Base-by-base conservation (phyloP, 2,329 filamentous ascomycete species). In the Cladosporium halotolerans region DNA sequence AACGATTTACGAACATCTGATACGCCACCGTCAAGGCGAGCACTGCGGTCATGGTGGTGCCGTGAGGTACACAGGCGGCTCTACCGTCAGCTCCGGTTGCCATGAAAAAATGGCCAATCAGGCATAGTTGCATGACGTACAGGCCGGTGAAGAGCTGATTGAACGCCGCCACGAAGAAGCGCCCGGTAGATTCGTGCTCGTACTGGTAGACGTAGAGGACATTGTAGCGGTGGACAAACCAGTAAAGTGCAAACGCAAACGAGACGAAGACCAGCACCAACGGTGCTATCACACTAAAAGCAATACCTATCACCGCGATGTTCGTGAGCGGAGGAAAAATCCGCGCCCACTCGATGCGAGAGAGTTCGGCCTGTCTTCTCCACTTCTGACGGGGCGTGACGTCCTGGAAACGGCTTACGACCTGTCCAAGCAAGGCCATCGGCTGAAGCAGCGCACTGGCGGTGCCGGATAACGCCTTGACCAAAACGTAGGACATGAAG, bases 281-380 rank as follows among this genome's bases (percentile, higher is more conserved):
- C 0, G 93, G 93, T 0, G 93, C 84, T 39, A 97, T 85, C 53
- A 97, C 81, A 38, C 84, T 88, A 71, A 97, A 99, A 38, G 97
- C 85, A 70, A 69, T 72, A 74, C 79, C 90, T 61, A 99, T 97
- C 59, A 89, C 95, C 41, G 90, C 93, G 62, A 97, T 88, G 66
- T 95, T 96, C 53, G 93, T 96, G 70, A 97, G 97, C 0, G 96
- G 84, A 0, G 93, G 93, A 70, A 97, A 99, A 74, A 95, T 92
- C 0, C 84, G 85, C 9, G 23, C 23, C 23, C 23, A 23, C 93
- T 93, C 93, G 93, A 99, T 52, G 83, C 82, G 58, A 96, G 83
- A 83, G 33, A 97, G 76, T n/a, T 78, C 83, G 9, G 88, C 91
- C 63, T 96, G 91, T 50, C 93, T 82, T 6, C 75, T 79, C 83